Conservation (phyloP, 805 yeast species). For the Ogataea degrootiae region DNA sequence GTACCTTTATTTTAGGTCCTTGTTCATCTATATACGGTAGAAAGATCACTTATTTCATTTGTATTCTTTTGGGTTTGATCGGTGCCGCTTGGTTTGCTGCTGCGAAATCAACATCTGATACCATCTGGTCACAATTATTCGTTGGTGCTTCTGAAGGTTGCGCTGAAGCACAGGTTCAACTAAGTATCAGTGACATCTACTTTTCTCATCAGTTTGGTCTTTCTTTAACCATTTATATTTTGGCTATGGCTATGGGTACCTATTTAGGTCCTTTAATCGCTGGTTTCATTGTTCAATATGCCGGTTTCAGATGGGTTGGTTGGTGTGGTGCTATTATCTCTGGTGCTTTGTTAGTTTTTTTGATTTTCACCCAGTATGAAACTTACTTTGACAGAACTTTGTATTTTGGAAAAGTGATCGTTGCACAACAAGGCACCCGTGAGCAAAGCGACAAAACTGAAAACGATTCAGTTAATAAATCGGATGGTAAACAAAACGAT, state of each 20-base stretch:
- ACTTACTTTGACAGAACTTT: slow-evolving; percentile 58
- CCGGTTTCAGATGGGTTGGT: slow-evolving; percentile 78
- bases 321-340: slow-evolving; percentile 61
- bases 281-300: slow-evolving; percentile 58
- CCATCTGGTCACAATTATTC: slow-evolving; percentile 73
- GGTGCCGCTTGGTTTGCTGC: slow-evolving; percentile 73
- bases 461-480: slow-evolving; percentile 1
- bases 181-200: slow-evolving; percentile 66
- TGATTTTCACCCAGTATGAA: slow-evolving; percentile 64
- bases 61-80: slow-evolving; percentile 52
- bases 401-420: slow-evolving; percentile 34
- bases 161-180: slow-evolving; percentile 68
- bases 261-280: slow-evolving; percentile 77
- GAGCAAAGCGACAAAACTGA: slow-evolving; percentile 6
- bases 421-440: not conserved
- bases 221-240: slow-evolving; percentile 65
- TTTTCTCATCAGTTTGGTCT: slow-evolving; percentile 75
- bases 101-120: slow-evolving; percentile 48
- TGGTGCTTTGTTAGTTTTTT: slow-evolving; percentile 49
- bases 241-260: slow-evolving; percentile 73
- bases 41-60: slow-evolving; percentile 57
- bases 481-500: too few relatives aligned
- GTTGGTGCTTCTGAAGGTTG: slow-evolving; percentile 79
- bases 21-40: slow-evolving; percentile 66
- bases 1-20: slow-evolving; percentile 62